Evolutionary conservation across 441 rosid species (phyloP).

Genomic region (Aleurites moluccanus): DNA sequence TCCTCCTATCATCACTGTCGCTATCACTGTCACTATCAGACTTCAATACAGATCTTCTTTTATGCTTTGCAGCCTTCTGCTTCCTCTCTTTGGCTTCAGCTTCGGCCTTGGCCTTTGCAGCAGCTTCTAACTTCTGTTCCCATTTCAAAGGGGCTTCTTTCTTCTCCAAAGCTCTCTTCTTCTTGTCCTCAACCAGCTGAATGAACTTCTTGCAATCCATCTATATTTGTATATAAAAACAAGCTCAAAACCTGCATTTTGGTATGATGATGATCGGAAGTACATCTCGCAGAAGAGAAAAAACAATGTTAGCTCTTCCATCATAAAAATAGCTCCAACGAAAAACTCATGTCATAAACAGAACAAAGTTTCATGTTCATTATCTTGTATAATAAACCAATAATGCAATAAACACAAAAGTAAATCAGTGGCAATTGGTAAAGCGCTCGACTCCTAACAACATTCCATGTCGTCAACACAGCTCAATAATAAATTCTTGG

Average conservation of each 20-base stretch:
- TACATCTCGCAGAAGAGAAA: constrained; percentile 97
- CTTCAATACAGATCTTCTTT: constrained; percentile 41
- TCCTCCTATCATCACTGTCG: constrained; percentile 43
- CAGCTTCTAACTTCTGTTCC: constrained; percentile 96
- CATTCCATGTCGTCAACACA: too few species aligned
- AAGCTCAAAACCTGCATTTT: constrained; percentile 84
- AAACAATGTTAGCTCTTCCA: constrained; percentile 82
- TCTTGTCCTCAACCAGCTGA: constrained; percentile 94
- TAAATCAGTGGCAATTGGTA: too few species aligned
- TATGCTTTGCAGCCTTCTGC: constrained; percentile 54
- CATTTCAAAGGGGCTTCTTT: constrained; percentile 87
- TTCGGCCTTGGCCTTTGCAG: constrained; percentile 69
- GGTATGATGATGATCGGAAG: constrained; percentile 76
- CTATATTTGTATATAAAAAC: constrained; percentile 42
- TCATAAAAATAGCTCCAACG: constrained; percentile 22
- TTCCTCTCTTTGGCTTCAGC: constrained; percentile 60
- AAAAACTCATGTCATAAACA: neutral
- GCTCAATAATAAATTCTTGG: too few species aligned
- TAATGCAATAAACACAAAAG: neutral
- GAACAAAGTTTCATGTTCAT: neutral
- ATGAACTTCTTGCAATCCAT: constrained; percentile 98
- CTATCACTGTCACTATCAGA: constrained; percentile 53
- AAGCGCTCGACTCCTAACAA: too few species aligned
- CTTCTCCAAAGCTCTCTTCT: constrained; percentile 73
- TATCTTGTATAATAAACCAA: neutral